phyloP scores from a whole-genome alignment of 352 stramenopile species.

The Phytophthora parvispora region DNA sequence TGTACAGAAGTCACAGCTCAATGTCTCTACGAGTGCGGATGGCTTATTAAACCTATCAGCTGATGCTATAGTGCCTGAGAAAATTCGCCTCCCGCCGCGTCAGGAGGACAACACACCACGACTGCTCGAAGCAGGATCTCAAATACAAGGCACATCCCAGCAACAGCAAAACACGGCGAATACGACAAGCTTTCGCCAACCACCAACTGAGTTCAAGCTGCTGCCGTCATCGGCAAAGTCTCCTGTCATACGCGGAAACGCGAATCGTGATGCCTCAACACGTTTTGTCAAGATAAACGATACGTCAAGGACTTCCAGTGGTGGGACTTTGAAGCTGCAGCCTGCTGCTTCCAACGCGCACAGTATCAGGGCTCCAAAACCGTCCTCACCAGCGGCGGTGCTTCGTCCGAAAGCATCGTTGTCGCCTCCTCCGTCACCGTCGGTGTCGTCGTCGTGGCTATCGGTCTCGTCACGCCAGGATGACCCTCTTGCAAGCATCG shows the following conservation, averaged over 20 bases:
- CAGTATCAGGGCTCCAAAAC: constrained; percentile 14
- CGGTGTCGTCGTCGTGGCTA: constrained; percentile 23
- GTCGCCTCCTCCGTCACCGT: constrained; percentile 20
- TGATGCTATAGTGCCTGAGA: constrained; percentile 27
- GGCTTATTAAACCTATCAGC: constrained; percentile 47
- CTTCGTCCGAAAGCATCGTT: constrained; percentile 13
- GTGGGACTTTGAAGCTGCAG: constrained; percentile 1
- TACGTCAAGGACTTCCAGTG: constrained; percentile 11
- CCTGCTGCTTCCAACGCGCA: neutral
- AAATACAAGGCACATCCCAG: constrained; percentile 4
- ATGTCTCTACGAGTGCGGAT: constrained; percentile 18
- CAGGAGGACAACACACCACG: constrained; percentile 2
- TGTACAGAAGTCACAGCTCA: neutral
- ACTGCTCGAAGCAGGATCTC: neutral
- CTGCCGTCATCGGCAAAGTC: constrained; percentile 36
- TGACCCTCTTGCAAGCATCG: constrained; percentile 57
- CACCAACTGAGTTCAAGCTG: constrained; percentile 45
- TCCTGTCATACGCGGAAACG: constrained; percentile 19
- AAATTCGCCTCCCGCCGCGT: neutral
- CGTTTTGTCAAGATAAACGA: constrained; percentile 20
- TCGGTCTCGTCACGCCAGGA: constrained; percentile 25
- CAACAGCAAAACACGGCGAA: constrained; percentile 6
- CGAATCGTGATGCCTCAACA: constrained; percentile 18
- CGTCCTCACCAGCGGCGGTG: constrained; percentile 2
- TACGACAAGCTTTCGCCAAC: constrained; percentile 31